These are phyloP conservation scores for Eremothecium cymbalariae DNA, from an alignment of 1,139 yeast species.

Conservation along the genomic window DNA sequence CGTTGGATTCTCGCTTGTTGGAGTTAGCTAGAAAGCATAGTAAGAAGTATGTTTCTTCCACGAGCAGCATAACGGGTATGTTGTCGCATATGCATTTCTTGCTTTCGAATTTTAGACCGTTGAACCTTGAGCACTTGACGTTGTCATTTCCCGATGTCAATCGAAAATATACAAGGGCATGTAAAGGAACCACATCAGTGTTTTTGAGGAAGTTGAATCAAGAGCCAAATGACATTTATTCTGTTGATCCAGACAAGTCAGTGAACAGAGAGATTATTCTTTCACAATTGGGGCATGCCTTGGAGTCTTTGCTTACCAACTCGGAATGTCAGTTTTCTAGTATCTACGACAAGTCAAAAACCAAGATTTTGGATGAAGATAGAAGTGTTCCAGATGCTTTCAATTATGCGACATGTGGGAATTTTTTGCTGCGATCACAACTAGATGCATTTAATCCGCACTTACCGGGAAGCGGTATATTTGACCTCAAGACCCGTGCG, in stretches of 20 bases:
- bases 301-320: constrained; percentile 67
- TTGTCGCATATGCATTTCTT: constrained; percentile 66
- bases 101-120: constrained; percentile 48
- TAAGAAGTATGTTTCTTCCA: constrained; percentile 61
- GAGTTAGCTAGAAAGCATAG: constrained; percentile 39
- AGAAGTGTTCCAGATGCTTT: constrained; percentile 36
- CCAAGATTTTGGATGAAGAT: constrained; percentile 8
- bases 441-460: constrained; percentile 72
- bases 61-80: constrained; percentile 77
- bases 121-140: constrained; percentile 7
- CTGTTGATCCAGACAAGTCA: constrained; percentile 67
- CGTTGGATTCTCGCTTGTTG: constrained; percentile 50
- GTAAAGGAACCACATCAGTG: constrained; percentile 39
- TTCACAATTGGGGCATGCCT: constrained; percentile 69
- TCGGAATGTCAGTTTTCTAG: constrained; percentile 41
- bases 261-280: constrained; percentile 62
- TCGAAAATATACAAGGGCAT: constrained; percentile 31
- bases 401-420: constrained; percentile 64
- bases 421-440: constrained; percentile 80
- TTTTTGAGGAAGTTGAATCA: constrained; percentile 37
- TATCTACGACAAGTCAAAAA: constrained; percentile 24
- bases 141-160: constrained; percentile 10
- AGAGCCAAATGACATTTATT: constrained; percentile 37
- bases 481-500: constrained; percentile 89
- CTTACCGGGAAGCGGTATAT: constrained; percentile 85